phyloP scores from a whole-genome alignment of 768 basidiomycete genomes.

The Naematelia encephala region DNA sequence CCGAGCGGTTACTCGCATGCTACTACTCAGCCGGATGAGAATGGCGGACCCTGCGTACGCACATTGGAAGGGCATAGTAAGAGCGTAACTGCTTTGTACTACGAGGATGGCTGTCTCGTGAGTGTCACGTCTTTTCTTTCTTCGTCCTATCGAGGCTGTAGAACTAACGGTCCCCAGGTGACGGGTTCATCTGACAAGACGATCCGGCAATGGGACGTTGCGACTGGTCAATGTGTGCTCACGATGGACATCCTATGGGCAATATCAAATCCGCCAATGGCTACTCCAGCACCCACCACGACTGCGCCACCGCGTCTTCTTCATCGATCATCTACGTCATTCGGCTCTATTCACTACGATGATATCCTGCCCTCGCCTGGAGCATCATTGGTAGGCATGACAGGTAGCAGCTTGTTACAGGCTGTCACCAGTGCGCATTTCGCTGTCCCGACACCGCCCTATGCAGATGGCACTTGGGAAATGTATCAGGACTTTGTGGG shows the following conservation, averaged over 20 bases:
- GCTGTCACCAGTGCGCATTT: slow-evolving; percentile 63
- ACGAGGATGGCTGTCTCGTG: slow-evolving; percentile 90
- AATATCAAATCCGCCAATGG: slow-evolving; percentile 70
- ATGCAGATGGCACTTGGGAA: slow-evolving; percentile 85
- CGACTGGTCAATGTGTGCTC: slow-evolving; percentile 95
- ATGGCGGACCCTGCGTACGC: slow-evolving; percentile 60
- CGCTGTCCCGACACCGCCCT: slow-evolving; percentile 78
- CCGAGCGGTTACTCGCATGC: slow-evolving; percentile 25
- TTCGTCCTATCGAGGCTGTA: neutral
- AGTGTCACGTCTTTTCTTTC: slow-evolving; percentile 49
- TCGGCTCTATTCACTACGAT: slow-evolving; percentile 43
- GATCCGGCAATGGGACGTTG: slow-evolving; percentile 94
- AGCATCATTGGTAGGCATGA: slow-evolving; percentile 36
- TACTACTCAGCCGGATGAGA: slow-evolving; percentile 23
- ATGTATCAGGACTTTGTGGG: slow-evolving; percentile 97
- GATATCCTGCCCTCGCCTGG: slow-evolving; percentile 44
- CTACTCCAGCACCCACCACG: slow-evolving; percentile 13
- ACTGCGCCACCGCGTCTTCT: slow-evolving; percentile 21
- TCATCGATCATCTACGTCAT: slow-evolving; percentile 46
- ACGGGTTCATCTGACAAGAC: slow-evolving; percentile 98
- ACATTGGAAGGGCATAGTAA: slow-evolving; percentile 87
- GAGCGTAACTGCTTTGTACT: slow-evolving; percentile 87
- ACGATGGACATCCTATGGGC: slow-evolving; percentile 99
- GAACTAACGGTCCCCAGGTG: slow-evolving; percentile 59
- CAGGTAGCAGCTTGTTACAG: slow-evolving; percentile 47